Evolutionary conservation across 495 filamentous ascomycete species (phyloP).

Genomic region (Neurospora intermedia): DNA sequence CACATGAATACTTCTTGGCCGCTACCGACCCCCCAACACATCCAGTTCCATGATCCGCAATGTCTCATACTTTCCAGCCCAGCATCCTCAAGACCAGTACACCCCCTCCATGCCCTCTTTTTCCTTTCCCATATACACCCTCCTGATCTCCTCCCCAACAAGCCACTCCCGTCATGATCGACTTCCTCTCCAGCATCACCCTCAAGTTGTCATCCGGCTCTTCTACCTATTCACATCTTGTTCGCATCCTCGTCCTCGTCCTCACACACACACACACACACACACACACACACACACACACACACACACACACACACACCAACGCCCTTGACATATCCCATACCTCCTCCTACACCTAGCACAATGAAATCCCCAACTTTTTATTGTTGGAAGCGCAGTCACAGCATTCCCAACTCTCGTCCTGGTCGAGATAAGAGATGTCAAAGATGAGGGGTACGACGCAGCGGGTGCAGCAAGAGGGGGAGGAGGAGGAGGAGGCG

Average conservation of each 20-base stretch:
- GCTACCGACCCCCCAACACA: neutral
- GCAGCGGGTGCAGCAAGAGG: neutral
- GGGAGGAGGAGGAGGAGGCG: neutral
- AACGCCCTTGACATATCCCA: neutral
- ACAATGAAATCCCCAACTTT: conserved; percentile 3
- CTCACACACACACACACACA: neutral
- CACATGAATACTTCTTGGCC: neutral
- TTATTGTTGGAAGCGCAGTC: neutral
- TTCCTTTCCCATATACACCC: neutral
- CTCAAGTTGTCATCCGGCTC: neutral
- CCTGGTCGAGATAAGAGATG: neutral
- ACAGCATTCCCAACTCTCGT: conserved; percentile 8
- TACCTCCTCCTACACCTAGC: neutral
- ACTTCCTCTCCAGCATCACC: neutral
- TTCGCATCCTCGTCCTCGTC: neutral
- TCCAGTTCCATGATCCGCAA: neutral
- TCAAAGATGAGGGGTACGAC: neutral
- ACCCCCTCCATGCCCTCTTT: neutral
- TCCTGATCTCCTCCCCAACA: neutral
- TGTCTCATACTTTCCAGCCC: neutral
- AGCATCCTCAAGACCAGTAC: neutral
- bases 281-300: too few species aligned
- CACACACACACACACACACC: too few species aligned
- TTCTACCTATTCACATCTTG: too few species aligned
- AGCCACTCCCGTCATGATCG: neutral